Evolutionary conservation across 805 yeast genomes (phyloP).

Genomic region (Grigorovia transvaalensis): DNA sequence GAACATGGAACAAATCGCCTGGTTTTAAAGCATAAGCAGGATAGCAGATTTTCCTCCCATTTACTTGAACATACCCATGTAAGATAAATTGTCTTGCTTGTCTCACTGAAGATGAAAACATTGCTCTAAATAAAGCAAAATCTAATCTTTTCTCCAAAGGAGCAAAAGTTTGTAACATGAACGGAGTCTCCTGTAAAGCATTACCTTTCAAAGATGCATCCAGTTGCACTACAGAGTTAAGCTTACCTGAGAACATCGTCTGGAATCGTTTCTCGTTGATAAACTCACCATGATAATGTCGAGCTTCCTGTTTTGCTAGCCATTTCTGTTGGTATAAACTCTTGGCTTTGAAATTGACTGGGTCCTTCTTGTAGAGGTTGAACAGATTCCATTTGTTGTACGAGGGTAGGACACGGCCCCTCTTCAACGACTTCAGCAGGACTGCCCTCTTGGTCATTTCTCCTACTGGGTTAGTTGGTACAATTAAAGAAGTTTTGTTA

Average conservation of each 20-base stretch:
- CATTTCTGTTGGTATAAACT: slow-evolving; percentile 89
- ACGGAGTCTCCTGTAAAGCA: slow-evolving; percentile 56
- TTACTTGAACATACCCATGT: slow-evolving; percentile 74
- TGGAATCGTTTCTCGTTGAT: slow-evolving; percentile 78
- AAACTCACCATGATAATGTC: slow-evolving; percentile 94
- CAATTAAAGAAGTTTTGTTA: background rate
- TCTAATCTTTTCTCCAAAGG: slow-evolving; percentile 82
- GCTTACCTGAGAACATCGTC: slow-evolving; percentile 50
- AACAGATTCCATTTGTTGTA: slow-evolving; percentile 87
- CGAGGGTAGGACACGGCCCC: slow-evolving; percentile 76
- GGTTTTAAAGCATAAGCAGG: slow-evolving; percentile 70
- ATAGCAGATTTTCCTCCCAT: slow-evolving; percentile 66
- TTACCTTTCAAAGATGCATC: slow-evolving; percentile 65
- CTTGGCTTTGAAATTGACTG: slow-evolving; percentile 42
- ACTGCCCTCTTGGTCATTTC: slow-evolving; percentile 55
- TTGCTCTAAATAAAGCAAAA: slow-evolving; percentile 77
- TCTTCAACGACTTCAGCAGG: slow-evolving; percentile 44
- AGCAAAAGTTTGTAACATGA: slow-evolving; percentile 80
- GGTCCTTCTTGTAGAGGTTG: slow-evolving; percentile 70
- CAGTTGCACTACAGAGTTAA: slow-evolving; percentile 80
- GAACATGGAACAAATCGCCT: slow-evolving; percentile 81
- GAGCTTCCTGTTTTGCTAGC: slow-evolving; percentile 80
- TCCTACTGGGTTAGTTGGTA: background rate
- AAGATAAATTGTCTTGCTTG: slow-evolving; percentile 86
- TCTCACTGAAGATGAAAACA: slow-evolving; percentile 88